Percentiles rank a stretch among this genome's conserved stretches.
phyloP scores from a whole-genome alignment of 1,284 basidiomycete genomes.

The Leccinum subrobustum region DNA sequence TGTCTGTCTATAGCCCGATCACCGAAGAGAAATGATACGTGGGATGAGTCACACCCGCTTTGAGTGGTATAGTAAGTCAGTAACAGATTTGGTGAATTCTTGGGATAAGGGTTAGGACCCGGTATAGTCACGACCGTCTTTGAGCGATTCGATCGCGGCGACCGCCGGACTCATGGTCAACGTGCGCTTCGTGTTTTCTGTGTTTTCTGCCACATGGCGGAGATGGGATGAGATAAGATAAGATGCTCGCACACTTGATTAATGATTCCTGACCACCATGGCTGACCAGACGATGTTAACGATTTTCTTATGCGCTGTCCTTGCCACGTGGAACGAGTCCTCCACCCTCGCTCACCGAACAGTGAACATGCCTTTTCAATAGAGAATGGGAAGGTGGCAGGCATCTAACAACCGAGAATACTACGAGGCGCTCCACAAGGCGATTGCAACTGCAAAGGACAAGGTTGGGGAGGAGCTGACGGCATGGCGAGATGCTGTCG shows the following conservation, averaged over 20 bases:
- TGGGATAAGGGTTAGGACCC: slow-evolving; percentile 75
- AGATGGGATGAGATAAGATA: slow-evolving; percentile 49
- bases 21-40: neutral
- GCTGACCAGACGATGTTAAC: slow-evolving; percentile 35
- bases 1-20: slow-evolving; percentile 6
- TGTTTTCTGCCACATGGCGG: slow-evolving; percentile 62
- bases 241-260: neutral
- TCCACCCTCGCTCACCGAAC: slow-evolving; percentile 21
- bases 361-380: slow-evolving; percentile 34
- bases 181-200: slow-evolving; percentile 95
- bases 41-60: slow-evolving; percentile 36
- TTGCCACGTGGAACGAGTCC: slow-evolving; percentile 37
- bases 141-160: slow-evolving; percentile 90
- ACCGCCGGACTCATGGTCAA: slow-evolving; percentile 79
- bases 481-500: slow-evolving; percentile 66
- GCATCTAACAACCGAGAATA: slow-evolving; percentile 35
- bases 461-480: slow-evolving; percentile 63
- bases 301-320: slow-evolving; percentile 49
- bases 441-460: slow-evolving; percentile 51
- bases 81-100: slow-evolving; percentile 64
- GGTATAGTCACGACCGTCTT: slow-evolving; percentile 92
- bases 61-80: slow-evolving; percentile 50
- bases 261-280: slow-evolving; percentile 28
- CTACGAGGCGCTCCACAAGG: slow-evolving; percentile 49
- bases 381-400: slow-evolving; percentile 2